Evolutionary conservation across 352 stramenopile species (phyloP), one percentile per base, ranked within the genome.

Genomic region (Hyaloperonospora brassicae): DNA sequence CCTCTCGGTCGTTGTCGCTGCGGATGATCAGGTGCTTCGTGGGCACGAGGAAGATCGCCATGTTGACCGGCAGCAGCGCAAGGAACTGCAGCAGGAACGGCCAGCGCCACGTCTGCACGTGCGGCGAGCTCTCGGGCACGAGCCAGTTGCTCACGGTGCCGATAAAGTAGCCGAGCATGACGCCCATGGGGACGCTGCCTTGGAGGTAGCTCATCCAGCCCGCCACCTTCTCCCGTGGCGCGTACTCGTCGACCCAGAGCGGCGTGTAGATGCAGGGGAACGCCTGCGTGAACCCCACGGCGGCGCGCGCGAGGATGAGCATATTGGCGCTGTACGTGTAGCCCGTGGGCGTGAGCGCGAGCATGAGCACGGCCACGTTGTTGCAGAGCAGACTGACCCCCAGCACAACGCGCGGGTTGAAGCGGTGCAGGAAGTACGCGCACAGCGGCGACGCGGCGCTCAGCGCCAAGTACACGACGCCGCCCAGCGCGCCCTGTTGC

Each of bases 191-290:
- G 17, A 89, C 79, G 22, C 76, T 89, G 35, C 78, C 83, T 54
- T 93, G 83, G 17, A 93, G 56, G 31, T 89, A 93, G 54, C 77
- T 90, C 80, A 93, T 91, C 79, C 83, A 93, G 6, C 76, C 76
- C 0, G 78, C 80, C 1, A 89, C 76, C 44, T 87, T 85, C 38
- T 84, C 80, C 5, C 79, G 53, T 2, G 83, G 80, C 43, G 79
- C 81, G 57, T 90, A 93, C 54, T 89, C 79, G 52, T 93, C 78
- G 48, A 93, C 83, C 83, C 83, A 93, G 2, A 93, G 61, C 38
- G 83, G 83, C 55, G 83, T 89, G 67, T 90, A 93, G 35, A 90
- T 79, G 44, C 80, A 90, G 2, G 76, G 74, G 51, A 93, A 93
- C 9, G 83, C 77, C 59, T 93, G 83, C 35, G 83, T 90, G 53